phyloP scores from a whole-genome alignment of 2,329 filamentous ascomycete genomes.

The Pleoardoris graminearum region DNA sequence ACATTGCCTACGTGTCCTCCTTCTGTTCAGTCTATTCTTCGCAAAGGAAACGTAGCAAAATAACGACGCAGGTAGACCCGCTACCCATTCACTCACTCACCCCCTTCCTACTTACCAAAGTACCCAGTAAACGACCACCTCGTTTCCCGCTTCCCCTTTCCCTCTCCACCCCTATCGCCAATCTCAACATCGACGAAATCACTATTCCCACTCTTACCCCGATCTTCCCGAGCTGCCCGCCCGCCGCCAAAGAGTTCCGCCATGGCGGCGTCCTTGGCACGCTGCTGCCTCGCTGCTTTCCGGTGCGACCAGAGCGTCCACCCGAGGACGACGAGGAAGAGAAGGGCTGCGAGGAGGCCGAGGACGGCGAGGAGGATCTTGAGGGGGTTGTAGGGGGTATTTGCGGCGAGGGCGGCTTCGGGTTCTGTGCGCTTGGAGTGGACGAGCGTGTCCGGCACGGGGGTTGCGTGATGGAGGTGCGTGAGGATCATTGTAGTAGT shows the following conservation, averaged over 20 bases:
- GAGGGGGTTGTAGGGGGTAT: background rate
- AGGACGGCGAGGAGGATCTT: background rate
- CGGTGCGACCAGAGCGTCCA: background rate
- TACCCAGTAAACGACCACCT: background rate
- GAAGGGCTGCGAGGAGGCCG: background rate
- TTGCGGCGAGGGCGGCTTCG: background rate
- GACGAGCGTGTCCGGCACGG: too few species aligned
- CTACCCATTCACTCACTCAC: too few species aligned
- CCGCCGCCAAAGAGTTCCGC: constrained; percentile 15
- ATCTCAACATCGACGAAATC: too few species aligned
- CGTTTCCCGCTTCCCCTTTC: background rate
- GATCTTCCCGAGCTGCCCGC: background rate
- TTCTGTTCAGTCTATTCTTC: too few species aligned
- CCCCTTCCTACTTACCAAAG: background rate
- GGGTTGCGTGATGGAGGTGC: too few species aligned
- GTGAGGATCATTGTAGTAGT: too few species aligned
- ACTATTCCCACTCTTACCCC: too few species aligned
- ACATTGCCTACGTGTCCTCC: too few species aligned
- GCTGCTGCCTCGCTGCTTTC: too few species aligned
- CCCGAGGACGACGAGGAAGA: background rate
- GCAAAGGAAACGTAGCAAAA: too few species aligned
- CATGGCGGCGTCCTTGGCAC: too few species aligned
- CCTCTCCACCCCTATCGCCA: background rate
- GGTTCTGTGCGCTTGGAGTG: background rate
- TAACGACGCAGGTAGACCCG: too few species aligned